Base-by-base conservation (phyloP, 345 rosid species). In the Kandelia obovata region DNA sequence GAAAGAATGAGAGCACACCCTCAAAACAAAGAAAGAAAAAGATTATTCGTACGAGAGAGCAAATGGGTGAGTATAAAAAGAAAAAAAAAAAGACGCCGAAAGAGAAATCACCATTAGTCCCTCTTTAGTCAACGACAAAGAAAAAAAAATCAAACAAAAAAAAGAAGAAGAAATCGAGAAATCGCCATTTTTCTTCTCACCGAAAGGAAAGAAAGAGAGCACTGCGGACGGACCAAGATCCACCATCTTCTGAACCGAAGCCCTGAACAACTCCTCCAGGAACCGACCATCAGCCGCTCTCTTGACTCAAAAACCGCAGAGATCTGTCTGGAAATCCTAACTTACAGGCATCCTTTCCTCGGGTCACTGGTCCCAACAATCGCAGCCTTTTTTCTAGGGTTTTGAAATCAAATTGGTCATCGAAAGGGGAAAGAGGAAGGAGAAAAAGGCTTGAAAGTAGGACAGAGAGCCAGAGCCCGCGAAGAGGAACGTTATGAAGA, bases 201-300 rank as follows among this genome's bases (percentile, higher is more conserved):
- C 87, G 31, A 76, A 82, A 93, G 92, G 67, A 93, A 93, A 15
- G 98, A 96, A 53, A 93, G 90, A 62, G 76, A 66, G 71, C 84
- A 32, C 35, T 0, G 35, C 6, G 7, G 58, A 55, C 25, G 30
- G 58, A 55, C 58, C 25, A 55, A 55, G 58, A 23, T 55, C 90
- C 70, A 81, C 75, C 79, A 83, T 85, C 82, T 77, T 77, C 78
- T 58, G 71, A 23, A 56, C 79, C 91, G 86, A 87, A 78, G 43
- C 80, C 43, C 55, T 66, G 35, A 81, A 80, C 56, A 82, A 81
- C 37, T 81, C 85, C 46, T 83, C 84, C 67, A 83, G 46, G 55
- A 26, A 26, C 71, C 69, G 65, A 11, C 64, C 62, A 21, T 23
- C 32, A 49, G 70, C 17, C 11, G 76, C 80, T 58, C 76, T 81